Evolutionary conservation across 1,284 basidiomycete genomes (phyloP), one percentile per base, ranked within the genome.

Genomic region (Ceratobasidium sp.): DNA sequence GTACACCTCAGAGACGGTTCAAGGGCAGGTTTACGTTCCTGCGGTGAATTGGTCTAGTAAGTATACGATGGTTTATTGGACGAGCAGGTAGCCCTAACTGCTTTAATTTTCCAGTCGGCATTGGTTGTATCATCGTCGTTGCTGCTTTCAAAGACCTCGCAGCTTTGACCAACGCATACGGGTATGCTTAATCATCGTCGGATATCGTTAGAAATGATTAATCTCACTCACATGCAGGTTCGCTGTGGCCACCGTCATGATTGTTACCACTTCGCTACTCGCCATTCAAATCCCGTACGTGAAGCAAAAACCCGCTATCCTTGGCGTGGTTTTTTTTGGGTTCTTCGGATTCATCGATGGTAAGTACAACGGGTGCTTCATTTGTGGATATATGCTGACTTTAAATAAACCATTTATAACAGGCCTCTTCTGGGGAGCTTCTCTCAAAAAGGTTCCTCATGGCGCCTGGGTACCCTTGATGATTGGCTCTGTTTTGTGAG

Each of bases 21-120:
- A 89, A 78, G 90, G 90, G 0, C 90, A 91, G 79, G 85, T 92
- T 7, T 91, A 90, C 78, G 86, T 91, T 22, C 89, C 90, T 4
- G 84, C 85, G 0, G 83, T 87, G 54, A 92, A 91, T 78, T 91
- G 87, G 85, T 79, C 82, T 8, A 78, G 84, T 85, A 75, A 48
- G 83, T 76, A 41, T 5, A 11, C 36, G 36, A 11, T 14, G 31
- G 15, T 54, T 22, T 41, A 75, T 27, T 41, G 27, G 31, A 59
- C 45, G 17, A 5, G 44, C 50, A 27, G 4, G 50, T 33, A 48
- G 27, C 11, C 50, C 6, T 50, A 44, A 67, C 29, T 31, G n/a
- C 44, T 7, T 47, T 59, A 72, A 53, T 56, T 75, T 64, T 75
- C 76, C 51, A 74, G 82, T 91, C 17, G 86, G 89, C 85, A 84